phyloP scores from a whole-genome alignment of 2,329 filamentous ascomycete species.

The Neonectria sp. region DNA sequence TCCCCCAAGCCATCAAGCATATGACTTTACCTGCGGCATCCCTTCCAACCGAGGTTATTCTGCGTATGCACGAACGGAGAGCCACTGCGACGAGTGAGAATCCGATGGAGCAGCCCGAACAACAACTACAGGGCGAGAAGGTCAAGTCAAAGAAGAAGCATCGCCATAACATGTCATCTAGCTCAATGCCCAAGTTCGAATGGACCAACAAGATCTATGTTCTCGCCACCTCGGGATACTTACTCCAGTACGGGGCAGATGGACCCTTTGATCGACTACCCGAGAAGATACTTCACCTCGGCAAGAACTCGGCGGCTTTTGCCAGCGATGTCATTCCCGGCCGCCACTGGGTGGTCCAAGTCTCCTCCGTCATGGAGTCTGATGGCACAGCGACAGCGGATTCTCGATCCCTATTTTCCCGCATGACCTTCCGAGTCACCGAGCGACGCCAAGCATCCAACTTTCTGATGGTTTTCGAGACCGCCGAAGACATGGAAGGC shows the following conservation, averaged over 20 bases:
- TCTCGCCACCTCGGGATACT: constrained; percentile 77
- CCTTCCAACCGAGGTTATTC: constrained; percentile 77
- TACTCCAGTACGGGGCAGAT: constrained; percentile 81
- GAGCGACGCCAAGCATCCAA: constrained; percentile 73
- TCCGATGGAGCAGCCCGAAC: constrained; percentile 27
- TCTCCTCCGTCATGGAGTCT: constrained; percentile 76
- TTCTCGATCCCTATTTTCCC: constrained; percentile 75
- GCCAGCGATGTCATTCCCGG: constrained; percentile 86
- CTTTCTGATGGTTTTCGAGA: constrained; percentile 81
- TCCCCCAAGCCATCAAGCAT: constrained; percentile 86
- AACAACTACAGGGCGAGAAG: constrained; percentile 51
- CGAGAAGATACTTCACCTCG: constrained; percentile 80
- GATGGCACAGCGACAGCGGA: constrained; percentile 67
- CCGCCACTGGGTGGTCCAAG: constrained; percentile 84
- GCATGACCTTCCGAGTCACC: constrained; percentile 69
- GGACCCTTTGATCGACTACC: constrained; percentile 80
- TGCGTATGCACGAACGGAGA: constrained; percentile 72
- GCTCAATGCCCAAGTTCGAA: constrained; percentile 66
- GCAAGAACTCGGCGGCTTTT: constrained; percentile 84
- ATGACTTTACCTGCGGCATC: constrained; percentile 78
- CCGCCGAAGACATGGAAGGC: constrained; percentile 80
- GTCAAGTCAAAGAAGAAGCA: constrained; percentile 61
- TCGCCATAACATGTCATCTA: constrained; percentile 60
- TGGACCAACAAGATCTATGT: constrained; percentile 82
- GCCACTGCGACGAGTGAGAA: constrained; percentile 43